Base-by-base conservation (phyloP, 2,329 filamentous ascomycete genomes). In the Apiospora koreana region DNA sequence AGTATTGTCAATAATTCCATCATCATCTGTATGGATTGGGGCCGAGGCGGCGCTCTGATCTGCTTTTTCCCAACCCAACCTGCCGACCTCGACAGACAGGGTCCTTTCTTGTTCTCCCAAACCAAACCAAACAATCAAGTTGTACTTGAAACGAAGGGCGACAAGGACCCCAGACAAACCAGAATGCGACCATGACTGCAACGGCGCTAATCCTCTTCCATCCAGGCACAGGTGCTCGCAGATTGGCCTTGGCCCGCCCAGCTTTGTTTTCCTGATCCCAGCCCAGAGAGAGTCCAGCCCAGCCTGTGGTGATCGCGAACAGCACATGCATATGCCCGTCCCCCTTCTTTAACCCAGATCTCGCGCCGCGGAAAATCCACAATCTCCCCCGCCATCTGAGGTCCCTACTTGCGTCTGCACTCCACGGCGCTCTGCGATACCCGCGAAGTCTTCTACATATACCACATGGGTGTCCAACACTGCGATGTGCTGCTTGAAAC, bases 121-220 rank as follows among this genome's bases (percentile, higher is more conserved):
- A 38, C 54, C 31, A 62, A 62, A 62, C 54, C 31, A 62, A 62
- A 62, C 54, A 62, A 62, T 62, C 54, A 23, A 62, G n/a, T 62
- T 62, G 54, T 28, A 38, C 54, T 62, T 62, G 54, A 62, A 62
- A 62, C 54, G 31, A 62, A 18, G 18, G 31, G 28, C 54, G 54
- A 38, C 31, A 62, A 38, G 31, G 54, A 62, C 54, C 54, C 54
- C 54, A 38, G 54, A 38, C 54, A 62, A 38, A 38, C 54, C 28
- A 38, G 21, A 46, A 62, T 38, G 54, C 35, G 25, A 58, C 72
- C 58, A 43, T 18, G 45, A 54, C 42, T 69, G 65, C 48, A 71
- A 65, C 45, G 43, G 62, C 75, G 74, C 76, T 76, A 76, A 75
- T 72, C 76, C 76, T 73, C 75, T 73, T 74, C 70, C 65, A 73